Evolutionary conservation across 768 basidiomycete species (phyloP), one percentile per base, ranked within the genome.

Genomic region (Tephrocybe sp.): DNA sequence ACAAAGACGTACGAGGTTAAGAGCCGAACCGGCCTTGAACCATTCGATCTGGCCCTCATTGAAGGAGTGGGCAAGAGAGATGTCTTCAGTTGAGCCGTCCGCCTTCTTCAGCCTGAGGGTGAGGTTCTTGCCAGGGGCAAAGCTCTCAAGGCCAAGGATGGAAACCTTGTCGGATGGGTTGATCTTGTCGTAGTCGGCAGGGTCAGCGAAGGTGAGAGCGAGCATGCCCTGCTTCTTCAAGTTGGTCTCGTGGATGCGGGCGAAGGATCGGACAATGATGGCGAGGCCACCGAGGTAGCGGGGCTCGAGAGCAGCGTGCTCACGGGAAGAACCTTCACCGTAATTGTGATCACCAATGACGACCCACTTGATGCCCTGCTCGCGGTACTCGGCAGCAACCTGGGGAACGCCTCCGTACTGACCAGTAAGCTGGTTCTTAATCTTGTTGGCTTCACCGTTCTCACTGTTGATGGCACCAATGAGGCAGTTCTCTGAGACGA

Each of bases 181-280:
- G 59, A 97, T 67, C 77, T 89, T 93, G 66, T 97, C 92, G 69
- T 99, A 99, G 71, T 98, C 94, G 57, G 82, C 91, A 13, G 89
- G 80, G 72, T 97, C 82, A 53, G 70, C 88, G 65, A 98, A 97
- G 53, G 93, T 97, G 59, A 98, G 76, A 2, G 94, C 94, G 54
- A 97, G 90, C 91, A 95, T 94, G 60, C 94, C 94, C 76, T 97
- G 94, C 83, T 97, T 97, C 88, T 98, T 98, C 83, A 94, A 74
- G 79, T 94, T 94, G 65, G 92, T 92, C 76, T 91, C 94, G 72
- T 95, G 94, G 72, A 97, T 97, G 71, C 94, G 92, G 45, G 94
- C 94, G 70, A 97, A 98, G 27, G 91, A 94, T 67, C 93, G 84
- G 66, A 88, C 88, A 69, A 99, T 94, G 76, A 97, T 90, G 23